Evolutionary conservation across 2,329 filamentous ascomycete genomes (phyloP).

Genomic region (Gnomoniopsis smithogilvyi): DNA sequence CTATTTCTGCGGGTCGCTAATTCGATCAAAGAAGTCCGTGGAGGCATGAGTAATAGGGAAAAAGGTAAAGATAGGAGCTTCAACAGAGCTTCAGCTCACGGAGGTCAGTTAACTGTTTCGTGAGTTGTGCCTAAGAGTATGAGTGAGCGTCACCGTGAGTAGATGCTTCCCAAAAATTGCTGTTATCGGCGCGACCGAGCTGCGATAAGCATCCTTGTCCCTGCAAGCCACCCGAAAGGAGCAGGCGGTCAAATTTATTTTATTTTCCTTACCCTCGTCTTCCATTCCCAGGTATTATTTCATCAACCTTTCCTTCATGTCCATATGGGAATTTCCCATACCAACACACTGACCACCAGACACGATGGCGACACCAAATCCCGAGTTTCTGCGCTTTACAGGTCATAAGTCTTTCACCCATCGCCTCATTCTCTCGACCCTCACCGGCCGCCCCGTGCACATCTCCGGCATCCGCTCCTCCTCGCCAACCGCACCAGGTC

Average conservation of each 20-base stretch:
- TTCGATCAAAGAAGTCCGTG: constrained; percentile 13
- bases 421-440: constrained; percentile 83
- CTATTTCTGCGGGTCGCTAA: constrained; percentile 14
- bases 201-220: constrained; percentile 5
- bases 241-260: constrained; percentile 28
- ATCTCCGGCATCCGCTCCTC: constrained; percentile 91
- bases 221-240: constrained; percentile 10
- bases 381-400: constrained; percentile 70
- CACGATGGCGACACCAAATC: constrained; percentile 41
- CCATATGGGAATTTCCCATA: neutral
- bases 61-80: constrained; percentile 19
- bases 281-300: neutral
- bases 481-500: constrained; percentile 81
- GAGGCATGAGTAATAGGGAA: constrained; percentile 25
- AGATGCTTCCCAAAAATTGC: neutral
- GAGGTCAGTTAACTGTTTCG: neutral
- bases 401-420: constrained; percentile 79
- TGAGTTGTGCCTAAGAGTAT: neutral
- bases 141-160: neutral
- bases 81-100: neutral
- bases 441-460: constrained; percentile 84
- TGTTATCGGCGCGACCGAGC: constrained; percentile 21
- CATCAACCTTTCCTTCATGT: neutral
- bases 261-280: constrained; percentile 2
- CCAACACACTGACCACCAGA: constrained; percentile 16